phyloP scores from a whole-genome alignment of 495 filamentous ascomycete species.

The Aspergillus olivimuriae region DNA sequence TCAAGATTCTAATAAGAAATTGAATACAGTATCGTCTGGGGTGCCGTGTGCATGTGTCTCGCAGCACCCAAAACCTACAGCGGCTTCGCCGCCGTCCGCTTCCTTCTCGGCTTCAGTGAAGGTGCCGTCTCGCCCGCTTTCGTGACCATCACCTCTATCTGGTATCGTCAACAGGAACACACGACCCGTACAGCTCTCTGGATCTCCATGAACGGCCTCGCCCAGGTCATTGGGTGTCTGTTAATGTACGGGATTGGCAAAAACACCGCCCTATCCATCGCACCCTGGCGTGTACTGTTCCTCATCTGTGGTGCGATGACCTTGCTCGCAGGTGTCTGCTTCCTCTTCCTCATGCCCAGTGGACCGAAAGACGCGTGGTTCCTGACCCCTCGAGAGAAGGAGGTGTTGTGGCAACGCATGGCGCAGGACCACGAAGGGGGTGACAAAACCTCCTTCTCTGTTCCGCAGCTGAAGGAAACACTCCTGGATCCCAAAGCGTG shows the following conservation, averaged over 20 bases:
- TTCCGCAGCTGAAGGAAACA: conserved; percentile 49
- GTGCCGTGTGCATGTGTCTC: conserved; percentile 44
- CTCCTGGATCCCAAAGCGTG: conserved; percentile 52
- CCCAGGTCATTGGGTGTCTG: conserved; percentile 47
- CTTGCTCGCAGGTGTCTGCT: conserved; percentile 41
- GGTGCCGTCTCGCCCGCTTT: conserved; percentile 31
- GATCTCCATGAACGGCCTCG: conserved; percentile 51
- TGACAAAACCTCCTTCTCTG: conserved; percentile 52
- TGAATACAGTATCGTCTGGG: conserved; percentile 29
- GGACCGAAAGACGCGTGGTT: conserved; percentile 55
- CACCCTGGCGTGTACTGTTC: conserved; percentile 44
- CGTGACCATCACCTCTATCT: conserved; percentile 24
- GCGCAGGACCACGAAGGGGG: conserved; percentile 53
- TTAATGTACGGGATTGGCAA: conserved; percentile 51
- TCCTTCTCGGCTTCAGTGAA: conserved; percentile 47
- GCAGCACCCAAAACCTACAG: conserved; percentile 41
- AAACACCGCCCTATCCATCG: conserved; percentile 24
- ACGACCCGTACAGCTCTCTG: conserved; percentile 33
- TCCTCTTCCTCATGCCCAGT: conserved; percentile 50
- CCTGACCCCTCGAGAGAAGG: conserved; percentile 45
- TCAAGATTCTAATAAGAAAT: neutral
- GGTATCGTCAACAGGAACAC: conserved; percentile 44
- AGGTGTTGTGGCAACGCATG: conserved; percentile 48
- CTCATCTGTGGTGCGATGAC: conserved; percentile 47
- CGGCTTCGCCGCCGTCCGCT: conserved; percentile 40